Conservation (phyloP, 2,329 filamentous ascomycete genomes). For the Cordyceps pruinosa region DNA sequence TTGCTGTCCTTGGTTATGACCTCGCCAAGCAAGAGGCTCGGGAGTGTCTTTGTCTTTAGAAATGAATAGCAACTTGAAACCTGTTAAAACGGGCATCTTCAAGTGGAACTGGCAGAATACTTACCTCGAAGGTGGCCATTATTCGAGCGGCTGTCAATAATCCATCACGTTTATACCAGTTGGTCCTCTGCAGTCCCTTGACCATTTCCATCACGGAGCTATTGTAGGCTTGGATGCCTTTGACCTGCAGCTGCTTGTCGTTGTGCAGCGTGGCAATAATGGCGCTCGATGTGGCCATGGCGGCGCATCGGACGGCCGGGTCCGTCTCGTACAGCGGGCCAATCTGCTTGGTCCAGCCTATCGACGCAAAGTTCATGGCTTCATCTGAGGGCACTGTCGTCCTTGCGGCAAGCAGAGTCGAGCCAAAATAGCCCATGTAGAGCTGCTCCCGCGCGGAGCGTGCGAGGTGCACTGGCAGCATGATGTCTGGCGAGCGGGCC, state of each 20-base stretch:
- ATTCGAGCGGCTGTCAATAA: conserved; percentile 14
- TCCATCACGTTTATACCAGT: conserved; percentile 15
- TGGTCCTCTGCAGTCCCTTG: conserved; percentile 8
- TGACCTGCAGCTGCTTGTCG: conserved; percentile 17
- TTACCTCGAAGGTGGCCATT: conserved; percentile 19
- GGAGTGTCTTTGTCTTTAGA: conserved; percentile 15
- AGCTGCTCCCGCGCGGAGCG: conserved; percentile 17
- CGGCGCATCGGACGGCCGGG: conserved; percentile 13
- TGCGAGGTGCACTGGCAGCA: conserved; percentile 8
- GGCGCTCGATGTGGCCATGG: conserved; percentile 18
- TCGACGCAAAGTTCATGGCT: conserved; percentile 13
- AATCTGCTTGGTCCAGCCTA: conserved; percentile 19
- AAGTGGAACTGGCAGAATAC: no score
- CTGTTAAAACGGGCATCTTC: neutral
- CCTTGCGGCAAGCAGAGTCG: conserved; percentile 13
- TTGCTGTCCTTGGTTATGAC: conserved; percentile 16
- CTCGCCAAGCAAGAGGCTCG: conserved; percentile 13
- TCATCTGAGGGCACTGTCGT: conserved; percentile 9
- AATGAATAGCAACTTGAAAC: conserved; percentile 15
- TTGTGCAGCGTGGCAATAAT: conserved; percentile 16
- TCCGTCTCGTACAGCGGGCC: conserved; percentile 18
- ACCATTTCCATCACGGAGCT: conserved; percentile 15
- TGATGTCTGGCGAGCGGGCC: conserved; percentile 1
- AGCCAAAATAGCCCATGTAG: conserved; percentile 15
- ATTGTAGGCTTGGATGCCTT: conserved; percentile 19